Evolutionary conservation across 2,329 filamentous ascomycete genomes (phyloP).

Genomic region (Fragosphaeria purpurea): DNA sequence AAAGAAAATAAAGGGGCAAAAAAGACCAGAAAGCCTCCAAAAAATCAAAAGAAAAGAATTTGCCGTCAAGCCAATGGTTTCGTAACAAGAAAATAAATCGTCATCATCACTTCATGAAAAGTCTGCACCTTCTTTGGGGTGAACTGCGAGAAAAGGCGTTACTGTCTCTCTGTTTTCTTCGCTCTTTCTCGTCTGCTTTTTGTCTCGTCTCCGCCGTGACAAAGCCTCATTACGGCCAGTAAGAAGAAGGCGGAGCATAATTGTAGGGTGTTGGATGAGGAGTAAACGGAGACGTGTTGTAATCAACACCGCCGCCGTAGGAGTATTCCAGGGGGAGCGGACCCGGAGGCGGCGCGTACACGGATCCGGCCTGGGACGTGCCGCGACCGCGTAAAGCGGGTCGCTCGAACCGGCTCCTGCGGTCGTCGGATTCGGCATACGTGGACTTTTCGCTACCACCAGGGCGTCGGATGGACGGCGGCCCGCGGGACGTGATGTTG

Average conservation of each 20-base stretch:
- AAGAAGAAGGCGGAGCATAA: neutral
- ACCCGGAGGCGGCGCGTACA: constrained; percentile 21
- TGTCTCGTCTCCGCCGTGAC: neutral
- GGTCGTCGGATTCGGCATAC: constrained; percentile 41
- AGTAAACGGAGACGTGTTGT: constrained; percentile 4
- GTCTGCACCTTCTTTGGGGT: no score
- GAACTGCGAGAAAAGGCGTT: neutral
- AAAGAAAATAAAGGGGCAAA: neutral
- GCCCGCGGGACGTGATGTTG: constrained; percentile 33
- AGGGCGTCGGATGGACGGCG: constrained; percentile 13
- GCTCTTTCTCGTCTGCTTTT: neutral
- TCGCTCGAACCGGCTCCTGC: constrained; percentile 33
- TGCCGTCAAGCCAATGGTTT: no score
- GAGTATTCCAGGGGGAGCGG: constrained; percentile 11
- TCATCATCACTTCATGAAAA: neutral
- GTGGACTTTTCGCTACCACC: constrained; percentile 38
- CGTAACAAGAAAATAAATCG: neutral
- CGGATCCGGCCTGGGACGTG: constrained; percentile 39
- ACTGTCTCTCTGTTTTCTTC: neutral
- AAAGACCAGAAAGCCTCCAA: neutral
- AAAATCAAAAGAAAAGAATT: neutral
- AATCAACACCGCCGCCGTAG: constrained; percentile 11
- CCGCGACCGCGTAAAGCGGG: constrained; percentile 35
- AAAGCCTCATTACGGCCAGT: neutral
- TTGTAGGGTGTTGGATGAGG: neutral